Evolutionary conservation across 2,329 filamentous ascomycete genomes (phyloP).

Genomic region (Fusarium anthophilum): DNA sequence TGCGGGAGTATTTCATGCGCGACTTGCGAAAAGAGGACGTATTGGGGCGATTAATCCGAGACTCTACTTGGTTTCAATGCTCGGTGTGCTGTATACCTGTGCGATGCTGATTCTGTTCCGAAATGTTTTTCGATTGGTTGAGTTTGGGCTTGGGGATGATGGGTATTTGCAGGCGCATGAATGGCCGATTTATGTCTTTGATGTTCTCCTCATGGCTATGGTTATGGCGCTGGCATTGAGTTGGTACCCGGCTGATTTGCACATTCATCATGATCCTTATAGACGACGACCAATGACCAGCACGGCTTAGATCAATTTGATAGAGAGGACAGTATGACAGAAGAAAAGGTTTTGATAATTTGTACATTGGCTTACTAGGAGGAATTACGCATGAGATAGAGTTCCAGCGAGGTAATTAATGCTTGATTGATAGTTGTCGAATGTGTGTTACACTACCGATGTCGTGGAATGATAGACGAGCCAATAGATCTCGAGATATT

Average conservation of each 20-base stretch:
- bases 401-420: fast-evolving
- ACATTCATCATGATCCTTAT: background rate
- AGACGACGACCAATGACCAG: background rate
- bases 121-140: background rate
- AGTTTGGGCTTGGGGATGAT: background rate
- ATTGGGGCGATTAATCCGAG: background rate
- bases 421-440: background rate
- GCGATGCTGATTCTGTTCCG: background rate
- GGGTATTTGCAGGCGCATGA: background rate
- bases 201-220: background rate
- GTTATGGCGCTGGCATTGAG: background rate
- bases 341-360: fast-evolving
- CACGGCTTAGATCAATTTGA: background rate
- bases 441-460: background rate
- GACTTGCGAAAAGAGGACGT: background rate
- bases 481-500: background rate
- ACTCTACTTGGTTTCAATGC: background rate
- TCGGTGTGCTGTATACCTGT: background rate
- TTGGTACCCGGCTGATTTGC: background rate
- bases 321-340: fast-evolving
- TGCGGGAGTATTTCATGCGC: background rate
- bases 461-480: background rate
- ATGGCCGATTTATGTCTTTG: background rate
- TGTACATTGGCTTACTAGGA: no score
- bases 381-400: no score